phyloP scores from a whole-genome alignment of 306 rosid species.

The Corylus avellana region DNA sequence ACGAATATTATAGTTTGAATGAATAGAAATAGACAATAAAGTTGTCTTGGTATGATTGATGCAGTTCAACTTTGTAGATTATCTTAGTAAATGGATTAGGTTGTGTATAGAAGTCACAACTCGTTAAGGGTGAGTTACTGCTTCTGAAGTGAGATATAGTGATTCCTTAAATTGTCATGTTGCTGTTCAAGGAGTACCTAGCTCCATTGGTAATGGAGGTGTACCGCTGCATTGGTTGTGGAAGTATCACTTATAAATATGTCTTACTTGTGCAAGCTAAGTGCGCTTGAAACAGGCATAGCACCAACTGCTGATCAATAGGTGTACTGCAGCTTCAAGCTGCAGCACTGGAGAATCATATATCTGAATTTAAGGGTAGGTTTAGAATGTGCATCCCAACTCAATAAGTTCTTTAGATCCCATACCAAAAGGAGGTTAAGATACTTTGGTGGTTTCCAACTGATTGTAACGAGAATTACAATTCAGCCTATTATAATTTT shows the following conservation, averaged over 20 bases:
- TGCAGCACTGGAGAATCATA: neutral
- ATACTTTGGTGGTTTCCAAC: neutral
- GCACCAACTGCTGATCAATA: neutral
- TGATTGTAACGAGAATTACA: neutral
- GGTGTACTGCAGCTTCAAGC: neutral
- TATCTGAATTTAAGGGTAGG: neutral
- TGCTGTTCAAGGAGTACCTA: neutral
- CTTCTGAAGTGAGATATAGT: constrained; percentile 1
- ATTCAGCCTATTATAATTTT: neutral
- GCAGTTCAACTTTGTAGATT: constrained; percentile 8
- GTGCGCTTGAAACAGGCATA: neutral
- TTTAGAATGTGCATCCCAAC: neutral
- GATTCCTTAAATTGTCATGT: neutral
- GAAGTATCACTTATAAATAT: neutral
- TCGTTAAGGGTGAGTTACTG: neutral
- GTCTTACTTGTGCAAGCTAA: neutral
- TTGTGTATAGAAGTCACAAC: neutral
- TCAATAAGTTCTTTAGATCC: neutral
- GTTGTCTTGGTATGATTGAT: neutral
- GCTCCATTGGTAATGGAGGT: neutral
- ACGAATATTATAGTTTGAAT: neutral
- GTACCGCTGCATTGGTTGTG: neutral
- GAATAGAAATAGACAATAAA: neutral
- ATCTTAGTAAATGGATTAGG: neutral
- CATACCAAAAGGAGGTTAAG: neutral